These are phyloP conservation scores for Sphagnum fallax DNA, from an alignment of 228 moss, liverwort and hornwort genomes.

Conservation along the genomic window DNA sequence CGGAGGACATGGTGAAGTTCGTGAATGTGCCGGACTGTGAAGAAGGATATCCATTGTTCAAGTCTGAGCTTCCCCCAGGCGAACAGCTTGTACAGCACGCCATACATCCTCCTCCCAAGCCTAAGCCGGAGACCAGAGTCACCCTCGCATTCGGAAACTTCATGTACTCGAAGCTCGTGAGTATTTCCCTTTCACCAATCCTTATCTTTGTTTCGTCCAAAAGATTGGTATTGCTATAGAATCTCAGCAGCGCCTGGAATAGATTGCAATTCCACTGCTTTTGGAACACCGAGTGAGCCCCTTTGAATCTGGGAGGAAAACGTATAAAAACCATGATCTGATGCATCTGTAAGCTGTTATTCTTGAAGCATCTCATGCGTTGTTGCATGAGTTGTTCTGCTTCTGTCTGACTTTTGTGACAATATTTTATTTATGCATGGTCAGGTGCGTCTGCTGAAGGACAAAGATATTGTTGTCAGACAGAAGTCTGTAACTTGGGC, in stretches of 20 bases:
- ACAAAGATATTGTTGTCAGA: conserved; percentile 47
- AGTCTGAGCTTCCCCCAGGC: conserved; percentile 46
- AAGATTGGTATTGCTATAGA: not conserved
- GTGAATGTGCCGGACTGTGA: conserved; percentile 75
- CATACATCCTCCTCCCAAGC: conserved; percentile 17
- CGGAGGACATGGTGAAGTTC: conserved; percentile 74
- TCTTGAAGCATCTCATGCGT: not conserved
- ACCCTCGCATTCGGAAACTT: conserved; percentile 42
- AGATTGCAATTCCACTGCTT: not conserved
- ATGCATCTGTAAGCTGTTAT: not conserved
- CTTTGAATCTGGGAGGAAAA: not conserved
- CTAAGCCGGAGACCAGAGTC: conserved; percentile 19
- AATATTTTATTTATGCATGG: conserved; percentile 1
- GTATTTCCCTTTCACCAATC: not conserved
- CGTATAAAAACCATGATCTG: not conserved
- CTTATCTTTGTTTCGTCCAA: not conserved
- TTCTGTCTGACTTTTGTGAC: not conserved
- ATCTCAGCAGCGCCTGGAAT: not conserved
- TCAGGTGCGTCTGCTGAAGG: conserved; percentile 59
- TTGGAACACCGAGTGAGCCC: not conserved
- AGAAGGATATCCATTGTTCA: conserved; percentile 70
- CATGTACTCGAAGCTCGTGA: conserved; percentile 56
- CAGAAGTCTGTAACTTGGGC: conserved; percentile 87
- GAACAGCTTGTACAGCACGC: conserved; percentile 27
- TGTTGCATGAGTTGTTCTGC: not conserved